These are phyloP conservation scores for Ustilago vetiveriae DNA, from an alignment of 1,284 basidiomycete species.

Conservation along the genomic window DNA sequence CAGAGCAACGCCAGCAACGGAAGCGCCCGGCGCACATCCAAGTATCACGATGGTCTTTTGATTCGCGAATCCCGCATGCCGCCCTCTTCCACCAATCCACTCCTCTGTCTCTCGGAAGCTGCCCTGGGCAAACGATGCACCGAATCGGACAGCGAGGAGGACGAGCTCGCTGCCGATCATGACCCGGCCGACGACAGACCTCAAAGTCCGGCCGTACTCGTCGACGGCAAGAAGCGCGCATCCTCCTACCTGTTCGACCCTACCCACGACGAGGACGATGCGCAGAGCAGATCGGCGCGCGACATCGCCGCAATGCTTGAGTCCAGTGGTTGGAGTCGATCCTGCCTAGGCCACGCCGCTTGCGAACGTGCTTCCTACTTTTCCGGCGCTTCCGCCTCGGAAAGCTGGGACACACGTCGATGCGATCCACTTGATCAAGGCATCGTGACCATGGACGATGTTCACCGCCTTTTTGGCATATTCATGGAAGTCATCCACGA, in stretches of 20 bases:
- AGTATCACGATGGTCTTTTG: conserved; percentile 45
- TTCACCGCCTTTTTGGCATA: conserved; percentile 33
- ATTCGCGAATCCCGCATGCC: conserved; percentile 47
- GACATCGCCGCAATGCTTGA: conserved; percentile 41
- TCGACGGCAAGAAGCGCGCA: conserved; percentile 19
- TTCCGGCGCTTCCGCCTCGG: conserved; percentile 39
- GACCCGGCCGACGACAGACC: conserved; percentile 6
- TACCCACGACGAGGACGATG: conserved; percentile 30
- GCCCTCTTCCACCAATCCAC: conserved; percentile 45
- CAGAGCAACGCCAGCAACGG: conserved; percentile 15
- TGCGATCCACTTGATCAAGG: conserved; percentile 43
- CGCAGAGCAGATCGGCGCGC: conserved; percentile 27
- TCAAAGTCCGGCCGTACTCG: conserved; percentile 6
- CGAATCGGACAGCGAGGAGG: conserved; percentile 42
- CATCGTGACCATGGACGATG: conserved; percentile 46
- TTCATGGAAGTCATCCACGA: conserved; percentile 40
- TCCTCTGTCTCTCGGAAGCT: conserved; percentile 48
- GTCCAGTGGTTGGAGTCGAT: conserved; percentile 32
- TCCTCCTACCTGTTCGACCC: conserved; percentile 10
- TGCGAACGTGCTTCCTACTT: conserved; percentile 50
- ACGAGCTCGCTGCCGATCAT: conserved; percentile 24
- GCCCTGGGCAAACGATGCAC: conserved; percentile 45
- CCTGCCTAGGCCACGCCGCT: conserved; percentile 37
- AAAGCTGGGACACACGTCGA: conserved; percentile 39
- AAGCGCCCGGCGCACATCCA: conserved; percentile 38